Evolutionary conservation across 495 filamentous ascomycete species (phyloP), one percentile per base, ranked within the genome.

Genomic region (Bryoglossum gracile): DNA sequence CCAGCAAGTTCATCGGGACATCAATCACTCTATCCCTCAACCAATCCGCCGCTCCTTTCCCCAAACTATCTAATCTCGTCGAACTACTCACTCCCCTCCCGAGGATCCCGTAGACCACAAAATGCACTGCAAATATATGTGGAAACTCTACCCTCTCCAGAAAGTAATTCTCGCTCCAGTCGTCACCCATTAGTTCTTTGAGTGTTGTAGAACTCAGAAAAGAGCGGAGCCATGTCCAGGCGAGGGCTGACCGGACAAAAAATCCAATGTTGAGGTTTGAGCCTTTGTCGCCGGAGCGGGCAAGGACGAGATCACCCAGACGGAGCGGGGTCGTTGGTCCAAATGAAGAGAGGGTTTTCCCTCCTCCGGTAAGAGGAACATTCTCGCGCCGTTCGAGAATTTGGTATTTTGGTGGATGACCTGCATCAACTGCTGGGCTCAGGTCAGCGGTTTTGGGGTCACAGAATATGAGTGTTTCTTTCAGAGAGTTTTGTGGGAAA

Each of bases 1-100:
- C 52, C 30, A 65, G 39, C 46, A 68, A 68, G 45, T 51, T 58
- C 44, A 26, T 33, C 17, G 77, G 77, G 6, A 81, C 51, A 57
- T 74, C 71, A 14, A 78, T 73, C 50, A 67, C 59, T 28, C 61
- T 61, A 21, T 63, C 62, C 22, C 76, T 61, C 42, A 80, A 39
- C 49, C 59, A 78, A 57, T 79, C 75, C 25, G 69, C 74, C 14
- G 76, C 68, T 40, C 74, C 74, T 62, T 81, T 80, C 1, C 73
- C 75, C 50, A 81, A 53, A 30, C 71, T 67, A 45, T 80, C 75
- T 16, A 71, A 65, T 1, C 63, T 71, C 10, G 64, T 67, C 0
- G 68, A 70, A 28, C 66, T 66, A 9, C 63, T 69, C 0, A 77
- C 74, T 4, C 76, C 77, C 4, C 75, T 65, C 21, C 73, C 76